Percentiles rank a stretch among this genome's conserved stretches.
phyloP scores from a whole-genome alignment of 805 yeast species.

The Myxozyma udenii region DNA sequence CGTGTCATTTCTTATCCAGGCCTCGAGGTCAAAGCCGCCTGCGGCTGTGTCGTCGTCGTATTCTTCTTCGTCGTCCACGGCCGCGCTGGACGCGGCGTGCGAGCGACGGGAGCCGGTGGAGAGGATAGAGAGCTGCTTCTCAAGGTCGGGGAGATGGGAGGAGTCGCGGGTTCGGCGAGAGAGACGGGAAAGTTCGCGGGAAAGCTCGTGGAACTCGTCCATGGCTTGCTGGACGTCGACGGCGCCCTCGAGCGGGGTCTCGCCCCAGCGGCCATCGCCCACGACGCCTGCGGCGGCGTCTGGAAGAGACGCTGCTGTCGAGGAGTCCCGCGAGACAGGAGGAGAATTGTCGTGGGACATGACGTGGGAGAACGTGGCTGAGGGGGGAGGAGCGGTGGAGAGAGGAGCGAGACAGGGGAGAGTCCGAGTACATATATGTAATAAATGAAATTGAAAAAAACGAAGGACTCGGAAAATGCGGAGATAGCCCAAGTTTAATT shows the following conservation, averaged over 20 bases:
- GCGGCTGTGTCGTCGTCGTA: slow-evolving; percentile 1
- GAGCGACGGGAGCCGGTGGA: not conserved
- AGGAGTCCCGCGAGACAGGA: not conserved
- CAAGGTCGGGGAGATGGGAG: slow-evolving; percentile 2
- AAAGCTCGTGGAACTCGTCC: slow-evolving; percentile 23
- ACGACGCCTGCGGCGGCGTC: slow-evolving; percentile 1
- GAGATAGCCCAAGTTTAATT: too few species aligned
- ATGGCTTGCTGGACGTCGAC: slow-evolving; percentile 22
- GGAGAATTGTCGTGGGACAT: too few species aligned
- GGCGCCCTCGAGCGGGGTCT: slow-evolving; percentile 15
- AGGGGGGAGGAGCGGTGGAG: not conserved
- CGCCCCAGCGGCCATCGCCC: slow-evolving; percentile 29
- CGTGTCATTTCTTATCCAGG: slow-evolving; percentile 23
- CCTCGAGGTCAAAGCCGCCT: slow-evolving; percentile 23
- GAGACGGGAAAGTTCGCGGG: slow-evolving; percentile 24
- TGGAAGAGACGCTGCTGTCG: not conserved
- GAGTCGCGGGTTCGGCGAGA: slow-evolving; percentile 5
- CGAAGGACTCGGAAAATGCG: too few species aligned
- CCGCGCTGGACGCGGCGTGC: not conserved
- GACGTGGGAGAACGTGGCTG: not conserved
- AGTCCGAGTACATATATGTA: too few species aligned
- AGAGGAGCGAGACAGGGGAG: not conserved
- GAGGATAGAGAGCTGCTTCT: slow-evolving; percentile 5
- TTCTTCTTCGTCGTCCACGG: slow-evolving; percentile 2
- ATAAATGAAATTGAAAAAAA: too few species aligned